phyloP scores from a whole-genome alignment of 2,329 filamentous ascomycete species.

The Aureobasidium sp. region DNA sequence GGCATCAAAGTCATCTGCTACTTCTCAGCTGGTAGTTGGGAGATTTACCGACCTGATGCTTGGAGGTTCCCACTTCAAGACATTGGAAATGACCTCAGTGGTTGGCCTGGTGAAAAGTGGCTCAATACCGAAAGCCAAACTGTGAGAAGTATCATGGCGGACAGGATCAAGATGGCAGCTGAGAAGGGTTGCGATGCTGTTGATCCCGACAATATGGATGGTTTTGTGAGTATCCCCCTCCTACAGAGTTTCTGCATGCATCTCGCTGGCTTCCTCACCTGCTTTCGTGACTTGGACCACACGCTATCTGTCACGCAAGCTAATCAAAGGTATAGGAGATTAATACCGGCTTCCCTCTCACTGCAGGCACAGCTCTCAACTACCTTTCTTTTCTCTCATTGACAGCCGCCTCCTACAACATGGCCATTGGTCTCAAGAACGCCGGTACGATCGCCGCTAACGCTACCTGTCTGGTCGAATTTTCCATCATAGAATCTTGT shows the following conservation, averaged over 20 bases:
- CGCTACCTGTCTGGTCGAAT: conserved; percentile 51
- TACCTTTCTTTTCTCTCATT: conserved; percentile 55
- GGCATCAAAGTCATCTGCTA: conserved; percentile 65
- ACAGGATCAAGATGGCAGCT: conserved; percentile 52
- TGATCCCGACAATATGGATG: conserved; percentile 27
- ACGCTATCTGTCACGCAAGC: background rate
- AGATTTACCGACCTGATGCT: conserved; percentile 55
- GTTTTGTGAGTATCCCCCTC: conserved; percentile 13
- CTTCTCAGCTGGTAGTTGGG: conserved; percentile 65
- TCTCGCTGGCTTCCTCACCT: no score
- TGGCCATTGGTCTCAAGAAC: conserved; percentile 65
- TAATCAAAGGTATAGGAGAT: conserved; percentile 34
- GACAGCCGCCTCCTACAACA: conserved; percentile 46
- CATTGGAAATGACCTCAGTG: conserved; percentile 51
- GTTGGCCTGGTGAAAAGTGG: conserved; percentile 64
- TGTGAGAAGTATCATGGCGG: conserved; percentile 59
- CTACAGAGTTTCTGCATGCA: no score
- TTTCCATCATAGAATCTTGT: conserved; percentile 66
- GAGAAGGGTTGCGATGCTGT: conserved; percentile 34
- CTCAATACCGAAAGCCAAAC: conserved; percentile 50
- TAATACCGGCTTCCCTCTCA: conserved; percentile 56
- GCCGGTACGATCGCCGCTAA: conserved; percentile 51
- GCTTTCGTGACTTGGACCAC: no score
- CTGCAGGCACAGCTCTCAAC: conserved; percentile 47
- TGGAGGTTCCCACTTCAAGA: conserved; percentile 49